Evolutionary conservation across 2,329 filamentous ascomycete species (phyloP), one percentile per base, ranked within the genome.

Genomic region (Setomelanomma holmii): DNA sequence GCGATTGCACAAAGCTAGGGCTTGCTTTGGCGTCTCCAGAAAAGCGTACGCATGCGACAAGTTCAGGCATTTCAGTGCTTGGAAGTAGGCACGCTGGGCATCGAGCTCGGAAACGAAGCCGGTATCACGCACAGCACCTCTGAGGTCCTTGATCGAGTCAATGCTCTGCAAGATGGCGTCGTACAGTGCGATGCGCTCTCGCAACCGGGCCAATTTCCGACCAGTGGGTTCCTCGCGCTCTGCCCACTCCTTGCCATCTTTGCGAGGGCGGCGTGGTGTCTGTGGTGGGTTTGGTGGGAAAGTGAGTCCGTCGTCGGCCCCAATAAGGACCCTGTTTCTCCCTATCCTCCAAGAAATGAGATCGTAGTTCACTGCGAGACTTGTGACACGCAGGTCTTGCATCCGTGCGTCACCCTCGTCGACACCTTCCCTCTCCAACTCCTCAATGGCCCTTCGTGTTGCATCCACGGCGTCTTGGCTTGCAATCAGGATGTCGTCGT

Each of bases 291-390:
- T 83, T 56, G 79, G 75, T 12, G 76, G 58, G 53, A 86, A 80
- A 1, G 82, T 74, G 14, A 90, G 83, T 3, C 93, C 93, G 64
- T 98, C 93, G 48, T 89, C 82, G 5, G 84, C 79, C n/a, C 93
- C 93, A 45, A 91, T 90, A 56, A 99, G 79, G 0, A 96, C 89
- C 47, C 95, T 84, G 75, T 99, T 98, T 41, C 95, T 88, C 21
- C 93, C 93, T 58, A 98, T 90, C 72, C 95, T 85, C 93, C 93
- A 98, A 69, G 91, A 93, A 50, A 99, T 89, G 75, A 97, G 86
- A 61, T 91, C 90, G 73, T 96, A 98, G 75, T 95, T 96, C 50
- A 98, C 91, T 1, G 93, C 92, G 0, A 96, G 96, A 55, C 90
- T 89, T 3, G 93, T 96, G 52, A 99, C 89, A 62, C 96, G 93